Percentiles rank a stretch among this genome's conserved stretches.
Conservation (phyloP, 306 rosid genomes). For the Mucuna pruriens region DNA sequence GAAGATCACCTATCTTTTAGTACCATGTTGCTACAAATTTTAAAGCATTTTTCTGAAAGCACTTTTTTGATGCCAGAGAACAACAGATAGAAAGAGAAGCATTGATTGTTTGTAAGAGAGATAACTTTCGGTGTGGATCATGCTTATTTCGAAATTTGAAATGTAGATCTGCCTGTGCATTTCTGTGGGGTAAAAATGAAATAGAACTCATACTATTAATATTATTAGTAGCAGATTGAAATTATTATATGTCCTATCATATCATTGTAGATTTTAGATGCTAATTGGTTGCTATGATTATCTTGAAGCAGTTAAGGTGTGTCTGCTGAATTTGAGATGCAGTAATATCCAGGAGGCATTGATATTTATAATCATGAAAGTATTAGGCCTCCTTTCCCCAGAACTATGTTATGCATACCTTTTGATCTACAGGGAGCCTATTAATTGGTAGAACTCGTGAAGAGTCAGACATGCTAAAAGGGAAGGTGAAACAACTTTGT, state of each 20-base stretch:
- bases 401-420: not conserved
- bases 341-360: not conserved
- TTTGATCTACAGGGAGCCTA: slow-evolving; percentile 69
- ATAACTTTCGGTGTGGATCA: not conserved
- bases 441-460: slow-evolving; percentile 65
- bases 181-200: not conserved
- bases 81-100: not conserved
- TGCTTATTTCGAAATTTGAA: not conserved
- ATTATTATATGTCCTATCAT: not conserved
- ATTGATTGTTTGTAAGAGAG: not conserved
- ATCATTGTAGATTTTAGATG: slow-evolving; percentile 16
- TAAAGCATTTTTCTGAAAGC: slow-evolving; percentile 3
- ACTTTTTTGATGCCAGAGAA: not conserved
- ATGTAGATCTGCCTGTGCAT: not conserved
- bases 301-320: not conserved
- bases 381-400: not conserved
- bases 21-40: slow-evolving; percentile 1
- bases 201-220: not conserved
- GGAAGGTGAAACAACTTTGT: slow-evolving; percentile 58
- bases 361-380: slow-evolving; percentile 3
- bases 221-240: not conserved
- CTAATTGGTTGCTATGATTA: not conserved
- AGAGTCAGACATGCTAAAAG: slow-evolving; percentile 59
- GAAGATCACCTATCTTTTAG: not conserved
- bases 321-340: slow-evolving; percentile 5